These are phyloP conservation scores for Chlorokybus atmophyticus DNA, from an alignment of 139 green algal species.

Conservation along the genomic window DNA sequence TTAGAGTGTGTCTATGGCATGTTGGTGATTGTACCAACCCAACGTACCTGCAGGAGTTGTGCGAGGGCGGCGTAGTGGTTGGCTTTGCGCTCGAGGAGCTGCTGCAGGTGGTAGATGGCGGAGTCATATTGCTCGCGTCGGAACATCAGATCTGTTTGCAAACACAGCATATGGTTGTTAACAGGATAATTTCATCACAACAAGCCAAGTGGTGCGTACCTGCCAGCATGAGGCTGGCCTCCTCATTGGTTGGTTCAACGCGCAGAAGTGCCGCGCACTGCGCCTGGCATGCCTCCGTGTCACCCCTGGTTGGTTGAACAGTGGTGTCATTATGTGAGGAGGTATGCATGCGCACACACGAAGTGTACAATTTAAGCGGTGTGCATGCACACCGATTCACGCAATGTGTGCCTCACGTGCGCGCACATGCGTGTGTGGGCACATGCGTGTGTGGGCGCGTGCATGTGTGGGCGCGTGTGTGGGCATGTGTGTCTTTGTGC, in stretches of 20 bases:
- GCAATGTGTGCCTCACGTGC: no score
- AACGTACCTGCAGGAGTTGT: constrained; percentile 46
- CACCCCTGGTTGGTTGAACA: not conserved
- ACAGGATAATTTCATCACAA: no score
- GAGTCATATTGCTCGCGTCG: constrained; percentile 56
- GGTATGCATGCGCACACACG: no score
- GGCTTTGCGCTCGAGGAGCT: constrained; percentile 52
- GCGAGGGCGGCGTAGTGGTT: constrained; percentile 48
- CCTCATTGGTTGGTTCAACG: constrained; percentile 48
- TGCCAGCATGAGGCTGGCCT: constrained; percentile 59
- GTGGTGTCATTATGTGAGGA: not conserved
- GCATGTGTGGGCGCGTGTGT: no score
- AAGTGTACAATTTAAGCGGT: no score
- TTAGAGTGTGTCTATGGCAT: no score
- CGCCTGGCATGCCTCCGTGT: constrained; percentile 30
- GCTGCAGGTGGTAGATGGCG: constrained; percentile 59
- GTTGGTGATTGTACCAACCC: constrained; percentile 25
- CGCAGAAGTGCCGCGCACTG: constrained; percentile 48
- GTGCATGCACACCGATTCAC: no score
- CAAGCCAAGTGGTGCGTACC: no score
- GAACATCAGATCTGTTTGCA: constrained; percentile 67
- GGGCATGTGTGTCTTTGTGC: no score
- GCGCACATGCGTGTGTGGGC: no score
- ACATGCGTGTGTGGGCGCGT: no score
- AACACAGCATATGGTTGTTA: no score